Conservation (phyloP, 306 rosid genomes). For the Acacia acuminata region DNA sequence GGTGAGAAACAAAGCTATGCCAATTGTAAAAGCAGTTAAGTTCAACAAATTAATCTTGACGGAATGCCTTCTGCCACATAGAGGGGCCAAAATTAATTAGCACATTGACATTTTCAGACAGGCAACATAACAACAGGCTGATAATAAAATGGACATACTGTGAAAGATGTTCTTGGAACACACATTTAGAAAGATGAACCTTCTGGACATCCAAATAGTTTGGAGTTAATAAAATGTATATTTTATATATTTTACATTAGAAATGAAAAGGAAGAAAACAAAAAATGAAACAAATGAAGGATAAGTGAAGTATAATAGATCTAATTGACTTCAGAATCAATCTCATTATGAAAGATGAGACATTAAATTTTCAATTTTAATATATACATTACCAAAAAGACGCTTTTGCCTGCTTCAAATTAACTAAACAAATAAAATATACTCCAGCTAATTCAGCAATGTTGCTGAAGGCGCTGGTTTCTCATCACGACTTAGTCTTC, state of each 20-base stretch:
- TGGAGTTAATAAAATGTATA: neutral
- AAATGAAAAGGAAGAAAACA: neutral
- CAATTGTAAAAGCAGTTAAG: constrained; percentile 7
- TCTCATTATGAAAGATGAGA: neutral
- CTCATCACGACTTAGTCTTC: constrained; percentile 10
- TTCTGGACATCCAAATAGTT: neutral
- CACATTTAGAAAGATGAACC: neutral
- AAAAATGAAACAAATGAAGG: neutral
- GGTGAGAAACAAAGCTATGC: constrained; percentile 23
- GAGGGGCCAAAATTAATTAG: constrained; percentile 7
- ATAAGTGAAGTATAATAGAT: neutral
- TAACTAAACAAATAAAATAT: neutral
- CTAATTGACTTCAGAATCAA: constrained; percentile 2
- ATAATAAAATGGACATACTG: neutral
- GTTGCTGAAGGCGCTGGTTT: neutral
- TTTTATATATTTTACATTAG: neutral
- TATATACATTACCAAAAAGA: neutral
- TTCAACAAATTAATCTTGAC: constrained; percentile 14
- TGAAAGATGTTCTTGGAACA: neutral
- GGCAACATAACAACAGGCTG: neutral
- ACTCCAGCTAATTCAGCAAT: neutral
- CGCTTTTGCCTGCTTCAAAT: neutral
- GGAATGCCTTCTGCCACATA: neutral
- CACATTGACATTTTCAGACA: neutral
- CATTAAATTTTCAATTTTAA: neutral